These are phyloP conservation scores for Aspergillus aculeatus DNA, from an alignment of 2,329 filamentous ascomycete species.

Conservation along the genomic window DNA sequence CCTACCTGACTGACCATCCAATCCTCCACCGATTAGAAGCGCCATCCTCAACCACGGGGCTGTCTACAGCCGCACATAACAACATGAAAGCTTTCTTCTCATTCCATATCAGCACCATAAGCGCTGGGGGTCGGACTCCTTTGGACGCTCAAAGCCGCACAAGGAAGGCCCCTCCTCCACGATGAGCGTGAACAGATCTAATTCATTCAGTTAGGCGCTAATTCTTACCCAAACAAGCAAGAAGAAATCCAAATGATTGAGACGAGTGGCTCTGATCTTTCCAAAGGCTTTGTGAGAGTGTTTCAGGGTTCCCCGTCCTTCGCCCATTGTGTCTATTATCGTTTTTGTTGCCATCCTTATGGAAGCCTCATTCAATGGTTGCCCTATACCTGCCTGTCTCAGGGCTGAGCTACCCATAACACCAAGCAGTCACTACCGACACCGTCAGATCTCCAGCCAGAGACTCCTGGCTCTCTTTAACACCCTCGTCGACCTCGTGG, in stretches of 20 bases:
- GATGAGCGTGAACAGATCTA: not conserved
- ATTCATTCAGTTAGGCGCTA: not conserved
- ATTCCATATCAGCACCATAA: not conserved
- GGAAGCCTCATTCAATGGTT: not conserved
- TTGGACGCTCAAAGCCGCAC: not conserved
- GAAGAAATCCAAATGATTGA: not conserved
- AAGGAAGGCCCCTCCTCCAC: too few relatives aligned
- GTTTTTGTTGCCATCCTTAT: conserved; percentile 13
- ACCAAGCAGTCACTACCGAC: not conserved
- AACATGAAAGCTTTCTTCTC: not conserved
- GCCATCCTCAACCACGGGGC: not conserved
- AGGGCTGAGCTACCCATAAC: conserved; percentile 8
- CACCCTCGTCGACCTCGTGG: conserved; percentile 21
- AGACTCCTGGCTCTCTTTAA: conserved; percentile 23
- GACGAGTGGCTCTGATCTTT: conserved; percentile 18
- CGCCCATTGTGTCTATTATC: conserved; percentile 20
- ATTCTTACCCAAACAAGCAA: conserved; percentile 6
- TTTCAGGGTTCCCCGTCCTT: conserved; percentile 19
- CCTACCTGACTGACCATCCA: not conserved
- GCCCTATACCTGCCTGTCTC: not conserved
- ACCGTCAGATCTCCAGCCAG: conserved; percentile 17
- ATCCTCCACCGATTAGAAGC: not conserved
- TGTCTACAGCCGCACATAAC: not conserved
- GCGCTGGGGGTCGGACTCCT: not conserved
- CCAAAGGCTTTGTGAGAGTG: conserved; percentile 14